Percentiles rank a stretch among this genome's conserved stretches.
These are phyloP conservation scores for Aspergillus eucalypticola DNA, from an alignment of 2,329 filamentous ascomycete genomes.

Conservation along the genomic window DNA sequence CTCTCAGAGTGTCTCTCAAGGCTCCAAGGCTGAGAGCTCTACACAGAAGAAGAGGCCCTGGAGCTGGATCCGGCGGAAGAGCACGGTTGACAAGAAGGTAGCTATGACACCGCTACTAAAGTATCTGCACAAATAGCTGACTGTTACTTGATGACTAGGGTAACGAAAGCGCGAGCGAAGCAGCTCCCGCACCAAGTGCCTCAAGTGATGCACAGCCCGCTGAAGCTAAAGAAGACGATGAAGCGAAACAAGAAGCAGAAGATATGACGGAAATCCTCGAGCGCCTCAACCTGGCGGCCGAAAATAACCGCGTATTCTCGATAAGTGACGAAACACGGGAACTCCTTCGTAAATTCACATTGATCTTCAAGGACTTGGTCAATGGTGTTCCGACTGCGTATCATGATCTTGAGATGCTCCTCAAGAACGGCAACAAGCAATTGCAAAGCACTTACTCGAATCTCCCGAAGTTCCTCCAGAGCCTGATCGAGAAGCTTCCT, in stretches of 20 bases:
- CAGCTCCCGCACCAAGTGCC: background rate
- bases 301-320: conserved; percentile 82
- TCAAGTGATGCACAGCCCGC: conserved; percentile 10
- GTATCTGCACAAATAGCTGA: background rate
- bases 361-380: conserved; percentile 87
- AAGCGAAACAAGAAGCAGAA: conserved; percentile 60
- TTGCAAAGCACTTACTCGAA: conserved; percentile 64
- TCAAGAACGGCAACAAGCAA: conserved; percentile 64
- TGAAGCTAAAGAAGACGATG: conserved; percentile 31
- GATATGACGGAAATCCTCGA: conserved; percentile 81
- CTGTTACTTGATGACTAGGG: background rate
- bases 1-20: conserved; percentile 8
- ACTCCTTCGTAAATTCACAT: conserved; percentile 78
- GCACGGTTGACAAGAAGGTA: conserved; percentile 37
- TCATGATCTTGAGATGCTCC: conserved; percentile 74
- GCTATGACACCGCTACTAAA: background rate
- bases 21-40: conserved; percentile 20
- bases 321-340: conserved; percentile 82
- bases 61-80: conserved; percentile 44
- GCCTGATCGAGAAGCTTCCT: conserved; percentile 80
- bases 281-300: conserved; percentile 76
- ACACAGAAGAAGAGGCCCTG: conserved; percentile 37
- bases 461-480: conserved; percentile 78
- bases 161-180: conserved; percentile 15
- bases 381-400: conserved; percentile 94